These are phyloP conservation scores for Agroathelia rolfsii DNA, from an alignment of 1,284 basidiomycete genomes.

Conservation along the genomic window DNA sequence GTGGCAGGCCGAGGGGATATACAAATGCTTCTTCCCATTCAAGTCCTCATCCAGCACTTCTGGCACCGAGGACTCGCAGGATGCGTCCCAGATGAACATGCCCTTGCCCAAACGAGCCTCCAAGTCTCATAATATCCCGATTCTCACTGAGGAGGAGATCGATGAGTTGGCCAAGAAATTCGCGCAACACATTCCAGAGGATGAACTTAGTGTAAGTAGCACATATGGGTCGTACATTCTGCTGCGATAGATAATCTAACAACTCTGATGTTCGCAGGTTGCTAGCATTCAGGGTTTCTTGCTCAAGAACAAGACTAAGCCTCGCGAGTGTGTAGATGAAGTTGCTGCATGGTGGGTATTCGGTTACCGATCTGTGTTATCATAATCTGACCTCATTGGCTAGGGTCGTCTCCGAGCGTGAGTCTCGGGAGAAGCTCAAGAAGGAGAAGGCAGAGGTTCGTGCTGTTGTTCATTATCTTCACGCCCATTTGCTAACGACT, in stretches of 20 bases:
- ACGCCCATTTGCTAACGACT: conserved; percentile 6
- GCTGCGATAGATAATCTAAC: conserved; percentile 42
- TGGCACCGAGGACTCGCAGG: conserved; percentile 38
- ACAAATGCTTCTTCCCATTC: conserved; percentile 82
- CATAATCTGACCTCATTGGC: conserved; percentile 7
- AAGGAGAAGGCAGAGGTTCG: conserved; percentile 63
- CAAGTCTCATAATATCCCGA: conserved; percentile 33
- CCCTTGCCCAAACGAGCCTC: conserved; percentile 2
- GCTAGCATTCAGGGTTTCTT: conserved; percentile 22
- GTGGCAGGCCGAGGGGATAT: conserved; percentile 74
- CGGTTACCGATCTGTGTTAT: conserved; percentile 6
- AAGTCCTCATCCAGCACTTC: too few relatives aligned
- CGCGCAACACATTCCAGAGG: conserved; percentile 65
- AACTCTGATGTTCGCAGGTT: conserved; percentile 13
- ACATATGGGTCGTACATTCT: too few relatives aligned
- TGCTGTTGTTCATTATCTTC: conserved; percentile 13
- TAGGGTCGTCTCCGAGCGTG: conserved; percentile 61
- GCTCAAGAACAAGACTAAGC: conserved; percentile 70
- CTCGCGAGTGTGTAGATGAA: conserved; percentile 56
- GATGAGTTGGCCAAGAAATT: conserved; percentile 60
- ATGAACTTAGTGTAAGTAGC: conserved; percentile 79
- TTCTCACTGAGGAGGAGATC: conserved; percentile 51
- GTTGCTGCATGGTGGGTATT: conserved; percentile 47
- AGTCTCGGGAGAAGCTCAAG: conserved; percentile 58
- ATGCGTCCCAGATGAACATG: conserved; percentile 14